Evolutionary conservation across 2,329 filamentous ascomycete species (phyloP).

Genomic region (Arthrobotrys iridis): DNA sequence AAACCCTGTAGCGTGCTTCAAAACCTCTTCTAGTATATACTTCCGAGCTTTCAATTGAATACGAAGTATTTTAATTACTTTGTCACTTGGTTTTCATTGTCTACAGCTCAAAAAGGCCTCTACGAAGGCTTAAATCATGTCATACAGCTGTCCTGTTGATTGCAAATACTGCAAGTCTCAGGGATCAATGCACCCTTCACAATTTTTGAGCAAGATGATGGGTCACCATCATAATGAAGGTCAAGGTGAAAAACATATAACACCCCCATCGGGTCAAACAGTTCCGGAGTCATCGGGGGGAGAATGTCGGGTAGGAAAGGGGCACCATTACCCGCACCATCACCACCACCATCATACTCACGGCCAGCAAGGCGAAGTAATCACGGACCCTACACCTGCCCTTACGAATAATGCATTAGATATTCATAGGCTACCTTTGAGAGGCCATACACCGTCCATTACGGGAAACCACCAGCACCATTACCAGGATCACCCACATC

Average conservation of each 20-base stretch:
- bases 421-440: constrained; percentile 25
- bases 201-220: constrained; percentile 22
- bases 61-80: neutral
- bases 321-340: constrained; percentile 48
- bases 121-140: constrained; percentile 19
- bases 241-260: neutral
- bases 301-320: constrained; percentile 34
- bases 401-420: constrained; percentile 7
- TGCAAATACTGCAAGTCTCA: constrained; percentile 40
- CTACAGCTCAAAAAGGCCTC: neutral
- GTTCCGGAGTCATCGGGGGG: constrained; percentile 30
- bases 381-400: neutral
- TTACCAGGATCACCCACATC: neutral
- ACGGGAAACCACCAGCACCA: constrained; percentile 2
- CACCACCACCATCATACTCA: constrained; percentile 52
- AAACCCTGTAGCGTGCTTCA: constrained; percentile 28
- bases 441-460: constrained; percentile 25
- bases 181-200: constrained; percentile 16
- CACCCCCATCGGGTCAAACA: neutral
- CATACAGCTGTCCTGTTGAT: constrained; percentile 26
- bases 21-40: neutral
- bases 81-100: neutral
- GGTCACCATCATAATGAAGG: constrained; percentile 10
- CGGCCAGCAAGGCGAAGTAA: constrained; percentile 11
- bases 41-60: too few relatives aligned